A percentile compares a stretch with the other conserved stretches of the same genome.
These are phyloP conservation scores for Halophytophthora polymorphica DNA, from an alignment of 352 stramenopile species.

Conservation along the genomic window DNA sequence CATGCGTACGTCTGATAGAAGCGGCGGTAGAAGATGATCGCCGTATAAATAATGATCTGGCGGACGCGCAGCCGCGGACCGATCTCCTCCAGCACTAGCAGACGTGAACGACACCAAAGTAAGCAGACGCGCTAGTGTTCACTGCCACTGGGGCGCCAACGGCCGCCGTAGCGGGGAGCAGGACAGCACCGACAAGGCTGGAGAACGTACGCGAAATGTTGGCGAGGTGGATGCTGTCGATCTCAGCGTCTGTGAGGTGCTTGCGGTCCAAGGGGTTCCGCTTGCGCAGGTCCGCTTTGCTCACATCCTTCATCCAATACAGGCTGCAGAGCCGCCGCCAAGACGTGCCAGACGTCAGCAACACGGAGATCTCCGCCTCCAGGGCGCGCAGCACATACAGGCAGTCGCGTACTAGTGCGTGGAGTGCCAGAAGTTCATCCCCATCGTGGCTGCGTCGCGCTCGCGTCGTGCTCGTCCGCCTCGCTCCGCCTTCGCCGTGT, in stretches of 20 bases:
- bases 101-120: conserved; percentile 1
- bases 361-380: not conserved
- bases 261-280: conserved; percentile 76
- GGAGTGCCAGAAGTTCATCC: conserved; percentile 90
- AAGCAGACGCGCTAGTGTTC: not conserved
- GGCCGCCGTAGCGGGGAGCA: not conserved
- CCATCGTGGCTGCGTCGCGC: conserved; percentile 35
- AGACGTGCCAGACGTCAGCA: not conserved
- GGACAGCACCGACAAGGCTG: not conserved
- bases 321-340: conserved; percentile 29
- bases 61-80: conserved; percentile 73
- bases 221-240: conserved; percentile 86
- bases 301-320: conserved; percentile 90
- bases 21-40: conserved; percentile 88
- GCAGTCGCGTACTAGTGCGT: conserved; percentile 77
- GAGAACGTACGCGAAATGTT: conserved; percentile 71
- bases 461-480: not conserved
- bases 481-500: not conserved
- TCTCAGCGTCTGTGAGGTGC: conserved; percentile 75
- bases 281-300: conserved; percentile 67
- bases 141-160: not conserved
- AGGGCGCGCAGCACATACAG: not conserved
- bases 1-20: conserved; percentile 81
- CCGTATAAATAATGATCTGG: conserved; percentile 90
- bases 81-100: conserved; percentile 80